Conservation (phyloP, 202 grass and related monocot genomes). For the Dendrocalamus latiflorus region DNA sequence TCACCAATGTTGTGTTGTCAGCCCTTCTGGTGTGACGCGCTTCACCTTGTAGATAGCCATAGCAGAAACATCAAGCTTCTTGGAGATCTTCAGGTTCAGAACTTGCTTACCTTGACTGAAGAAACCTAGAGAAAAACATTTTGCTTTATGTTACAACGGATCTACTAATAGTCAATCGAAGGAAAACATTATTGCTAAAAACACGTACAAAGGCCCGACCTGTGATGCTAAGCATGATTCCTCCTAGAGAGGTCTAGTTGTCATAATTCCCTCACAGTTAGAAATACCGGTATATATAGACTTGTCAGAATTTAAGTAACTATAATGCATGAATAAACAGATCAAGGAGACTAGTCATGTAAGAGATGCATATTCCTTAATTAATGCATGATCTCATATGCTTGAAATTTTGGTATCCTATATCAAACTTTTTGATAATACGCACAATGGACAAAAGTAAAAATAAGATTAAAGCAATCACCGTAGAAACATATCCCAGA, state of each 20-base stretch:
- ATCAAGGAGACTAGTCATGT: not conserved
- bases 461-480: not conserved
- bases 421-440: not conserved
- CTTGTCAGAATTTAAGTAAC: not conserved
- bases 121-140: constrained; percentile 32
- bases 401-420: constrained; percentile 6
- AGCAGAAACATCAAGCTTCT: too few species aligned
- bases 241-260: constrained; percentile 81
- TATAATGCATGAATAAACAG: not conserved
- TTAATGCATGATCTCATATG: not conserved
- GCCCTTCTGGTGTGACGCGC: not conserved
- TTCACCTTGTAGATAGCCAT: too few species aligned
- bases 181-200: too few species aligned
- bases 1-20: too few species aligned
- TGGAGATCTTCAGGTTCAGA: constrained; percentile 37
- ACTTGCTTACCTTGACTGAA: constrained; percentile 27
- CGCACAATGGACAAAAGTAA: too few species aligned
- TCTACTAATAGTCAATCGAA: too few species aligned
- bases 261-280: constrained; percentile 36
- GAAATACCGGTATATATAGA: constrained; percentile 71
- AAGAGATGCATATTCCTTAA: not conserved
- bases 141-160: too few species aligned
- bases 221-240: constrained; percentile 95
- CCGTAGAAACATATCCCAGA: not conserved
- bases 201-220: constrained; percentile 30